Evolutionary conservation across 768 basidiomycete species (phyloP).

Genomic region (Tricholoma bakamatsutake): DNA sequence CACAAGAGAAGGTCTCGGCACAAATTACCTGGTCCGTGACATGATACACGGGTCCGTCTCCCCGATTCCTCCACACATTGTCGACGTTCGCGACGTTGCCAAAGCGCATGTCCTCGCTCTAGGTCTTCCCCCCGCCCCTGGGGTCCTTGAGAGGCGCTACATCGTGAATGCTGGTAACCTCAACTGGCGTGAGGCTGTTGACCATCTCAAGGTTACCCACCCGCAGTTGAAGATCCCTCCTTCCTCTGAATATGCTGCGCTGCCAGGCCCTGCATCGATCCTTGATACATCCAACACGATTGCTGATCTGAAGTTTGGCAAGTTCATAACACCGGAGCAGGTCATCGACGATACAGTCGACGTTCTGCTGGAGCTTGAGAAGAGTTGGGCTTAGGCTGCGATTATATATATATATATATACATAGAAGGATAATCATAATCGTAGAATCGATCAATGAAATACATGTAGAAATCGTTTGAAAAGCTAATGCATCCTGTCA

Average conservation of each 20-base stretch:
- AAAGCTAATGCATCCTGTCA: too few relatives aligned
- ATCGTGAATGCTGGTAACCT: conserved; percentile 21
- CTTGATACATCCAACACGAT: conserved; percentile 22
- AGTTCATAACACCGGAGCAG: not conserved
- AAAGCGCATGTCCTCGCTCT: conserved; percentile 28
- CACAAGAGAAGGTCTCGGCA: conserved; percentile 19
- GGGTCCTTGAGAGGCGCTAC: conserved; percentile 23
- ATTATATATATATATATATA: too few relatives aligned
- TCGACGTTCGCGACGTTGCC: conserved; percentile 33
- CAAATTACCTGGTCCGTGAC: conserved; percentile 23
- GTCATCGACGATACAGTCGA: not conserved
- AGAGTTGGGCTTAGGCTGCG: not conserved
- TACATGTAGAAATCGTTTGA: too few relatives aligned
- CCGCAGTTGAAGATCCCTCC: not conserved
- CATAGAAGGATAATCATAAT: too few relatives aligned
- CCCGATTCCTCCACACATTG: conserved; percentile 20
- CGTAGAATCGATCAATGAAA: too few relatives aligned
- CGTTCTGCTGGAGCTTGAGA: not conserved
- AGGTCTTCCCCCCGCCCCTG: conserved; percentile 16
- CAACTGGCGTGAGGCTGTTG: conserved; percentile 23
- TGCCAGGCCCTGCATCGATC: conserved; percentile 19
- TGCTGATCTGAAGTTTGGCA: conserved; percentile 20
- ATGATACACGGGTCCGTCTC: conserved; percentile 23
- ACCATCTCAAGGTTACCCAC: not conserved
- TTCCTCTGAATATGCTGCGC: conserved; percentile 4